These are phyloP conservation scores for Salmacisia buchloeana DNA, from an alignment of 1,284 basidiomycete species.

Conservation along the genomic window DNA sequence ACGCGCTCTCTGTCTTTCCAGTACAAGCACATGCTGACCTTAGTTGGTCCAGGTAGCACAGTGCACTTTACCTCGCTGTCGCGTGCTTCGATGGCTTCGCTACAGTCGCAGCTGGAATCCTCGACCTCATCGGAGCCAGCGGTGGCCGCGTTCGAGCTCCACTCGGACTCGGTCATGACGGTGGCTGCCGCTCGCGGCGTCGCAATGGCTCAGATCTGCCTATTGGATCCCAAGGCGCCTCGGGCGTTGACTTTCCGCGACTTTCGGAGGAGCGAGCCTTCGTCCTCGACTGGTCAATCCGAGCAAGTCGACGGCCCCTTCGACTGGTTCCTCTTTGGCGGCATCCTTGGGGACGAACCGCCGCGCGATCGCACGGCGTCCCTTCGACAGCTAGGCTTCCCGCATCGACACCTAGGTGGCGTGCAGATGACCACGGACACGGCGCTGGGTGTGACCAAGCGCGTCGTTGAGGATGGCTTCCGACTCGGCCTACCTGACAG, in stretches of 20 bases:
- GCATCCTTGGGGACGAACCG: constrained; percentile 72
- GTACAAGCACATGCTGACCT: constrained; percentile 72
- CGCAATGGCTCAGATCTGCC: constrained; percentile 52
- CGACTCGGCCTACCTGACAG: constrained; percentile 20
- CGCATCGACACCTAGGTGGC: constrained; percentile 53
- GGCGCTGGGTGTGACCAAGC: constrained; percentile 84
- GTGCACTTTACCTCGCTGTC: constrained; percentile 83
- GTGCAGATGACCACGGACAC: constrained; percentile 99
- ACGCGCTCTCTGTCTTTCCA: background rate
- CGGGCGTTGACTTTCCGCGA: constrained; percentile 31
- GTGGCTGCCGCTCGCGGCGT: constrained; percentile 60
- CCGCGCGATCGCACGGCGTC: constrained; percentile 78
- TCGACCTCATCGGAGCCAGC: constrained; percentile 19
- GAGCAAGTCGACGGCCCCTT: constrained; percentile 51
- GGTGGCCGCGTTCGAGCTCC: constrained; percentile 58
- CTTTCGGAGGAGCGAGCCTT: constrained; percentile 18
- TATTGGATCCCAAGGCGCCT: constrained; percentile 42
- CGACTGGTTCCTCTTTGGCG: constrained; percentile 42
- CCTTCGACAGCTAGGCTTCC: constrained; percentile 78
- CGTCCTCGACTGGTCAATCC: constrained; percentile 19
- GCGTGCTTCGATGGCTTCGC: constrained; percentile 60
- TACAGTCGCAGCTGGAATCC: constrained; percentile 55
- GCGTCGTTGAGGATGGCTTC: constrained; percentile 67
- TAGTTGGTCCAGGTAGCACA: constrained; percentile 63
- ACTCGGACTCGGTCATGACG: constrained; percentile 63